Evolutionary conservation across 208 protist genomes (phyloP), one percentile per base, ranked within the genome.

Genomic region (Phytomonas sp.): DNA sequence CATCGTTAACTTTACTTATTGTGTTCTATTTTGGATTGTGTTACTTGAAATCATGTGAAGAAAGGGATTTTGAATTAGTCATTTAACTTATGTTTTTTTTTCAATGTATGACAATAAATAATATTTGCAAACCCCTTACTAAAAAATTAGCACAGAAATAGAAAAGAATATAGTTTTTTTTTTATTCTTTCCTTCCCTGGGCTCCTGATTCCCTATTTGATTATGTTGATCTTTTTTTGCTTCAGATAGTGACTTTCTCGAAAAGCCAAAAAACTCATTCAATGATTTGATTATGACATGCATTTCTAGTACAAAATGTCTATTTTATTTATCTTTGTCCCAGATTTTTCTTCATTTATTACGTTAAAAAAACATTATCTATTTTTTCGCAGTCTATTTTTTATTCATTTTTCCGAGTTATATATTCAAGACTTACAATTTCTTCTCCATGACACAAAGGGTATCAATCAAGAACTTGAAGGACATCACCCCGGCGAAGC

Each of bases 401-500:
- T 65, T 36, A 34, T 62, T 40, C 7, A 26, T 68, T 59, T 40
- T 5, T 59, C 34, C 60, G 45, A 37, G 11, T 4, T 49, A 36
- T 32, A n/a, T 42, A 30, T 67, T 29, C 8, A 36, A 67, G 63
- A 7, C 3, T 23, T 23, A 52, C 7, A 23, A 63, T 3, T 36
- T 63, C 23, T 31, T 23, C 42, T 40, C 30, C 2, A 79, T 77
- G 71, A 71, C 74, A 4, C 33, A 75, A 32, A 72, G 78, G 29
- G 73, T 76, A 1, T 66, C 76, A 30, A 61, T 73, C 14, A 73
- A 83, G 2, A 37, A 78, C 19, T 16, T 76, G 19, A 66, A 73
- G n/a, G 82, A 80, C 49, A 88, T 83, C 62, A 66, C 74, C 63
- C 81, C 86, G n/a, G 67, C 80, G 32, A 78, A 82, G 49, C 80